Evolutionary conservation across 306 rosid genomes (phyloP).

Genomic region (Clitoria ternatea): DNA sequence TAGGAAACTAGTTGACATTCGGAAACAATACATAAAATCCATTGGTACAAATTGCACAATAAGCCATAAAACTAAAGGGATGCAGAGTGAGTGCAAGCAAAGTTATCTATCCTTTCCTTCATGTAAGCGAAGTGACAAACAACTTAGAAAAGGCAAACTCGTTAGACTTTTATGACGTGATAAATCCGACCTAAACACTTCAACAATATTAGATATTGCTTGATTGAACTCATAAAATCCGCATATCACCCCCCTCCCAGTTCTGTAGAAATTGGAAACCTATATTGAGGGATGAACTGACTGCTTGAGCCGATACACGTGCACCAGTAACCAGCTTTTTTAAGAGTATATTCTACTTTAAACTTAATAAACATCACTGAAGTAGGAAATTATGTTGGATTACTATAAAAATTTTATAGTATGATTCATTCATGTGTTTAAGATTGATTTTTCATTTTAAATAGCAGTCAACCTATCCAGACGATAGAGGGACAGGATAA

Average conservation of each 20-base stretch:
- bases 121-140: no score
- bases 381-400: not conserved
- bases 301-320: not conserved
- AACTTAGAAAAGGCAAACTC: no score
- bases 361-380: not conserved
- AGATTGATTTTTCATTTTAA: not conserved
- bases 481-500: not conserved
- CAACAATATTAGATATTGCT: not conserved
- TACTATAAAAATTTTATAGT: not conserved
- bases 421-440: not conserved
- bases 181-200: not conserved
- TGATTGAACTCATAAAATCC: not conserved
- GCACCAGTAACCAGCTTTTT: not conserved
- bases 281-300: not conserved
- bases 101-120: no score
- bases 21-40: conserved; percentile 3
- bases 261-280: not conserved
- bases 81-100: no score
- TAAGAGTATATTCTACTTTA: not conserved
- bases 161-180: not conserved
- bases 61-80: not conserved
- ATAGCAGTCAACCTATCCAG: not conserved
- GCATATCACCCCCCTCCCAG: not conserved
- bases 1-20: not conserved
- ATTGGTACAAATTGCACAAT: not conserved